Evolutionary conservation across 345 rosid genomes (phyloP).

Genomic region (Streptanthus diversifolius): DNA sequence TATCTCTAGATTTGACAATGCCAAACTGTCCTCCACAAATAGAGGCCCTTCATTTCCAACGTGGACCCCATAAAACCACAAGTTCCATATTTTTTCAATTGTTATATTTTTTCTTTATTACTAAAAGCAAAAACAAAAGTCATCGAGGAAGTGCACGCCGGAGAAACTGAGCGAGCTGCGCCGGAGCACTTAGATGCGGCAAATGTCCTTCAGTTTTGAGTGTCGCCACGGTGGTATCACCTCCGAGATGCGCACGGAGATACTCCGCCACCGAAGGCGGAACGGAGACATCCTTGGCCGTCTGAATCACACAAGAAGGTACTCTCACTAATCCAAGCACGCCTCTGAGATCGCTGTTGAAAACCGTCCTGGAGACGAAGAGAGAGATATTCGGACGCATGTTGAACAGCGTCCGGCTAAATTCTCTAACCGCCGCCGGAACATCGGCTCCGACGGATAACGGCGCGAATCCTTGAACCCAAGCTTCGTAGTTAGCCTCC

Average conservation of each 20-base stretch:
- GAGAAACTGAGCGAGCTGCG: constrained; percentile 52
- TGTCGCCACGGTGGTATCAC: constrained; percentile 57
- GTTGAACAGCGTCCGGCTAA: constrained; percentile 79
- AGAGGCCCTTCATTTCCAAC: constrained; percentile 38
- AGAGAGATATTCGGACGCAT: constrained; percentile 87
- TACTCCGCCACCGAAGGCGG: constrained; percentile 73
- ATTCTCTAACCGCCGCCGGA: constrained; percentile 73
- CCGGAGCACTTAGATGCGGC: constrained; percentile 82
- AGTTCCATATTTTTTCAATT: constrained; percentile 20
- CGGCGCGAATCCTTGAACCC: constrained; percentile 77
- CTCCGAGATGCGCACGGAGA: constrained; percentile 58
- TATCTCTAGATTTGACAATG: constrained; percentile 37
- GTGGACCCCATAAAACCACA: constrained; percentile 33
- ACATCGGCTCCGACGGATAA: constrained; percentile 78
- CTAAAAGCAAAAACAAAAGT: neutral
- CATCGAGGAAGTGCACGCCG: constrained; percentile 64
- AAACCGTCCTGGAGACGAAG: constrained; percentile 57
- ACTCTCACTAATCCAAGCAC: constrained; percentile 61
- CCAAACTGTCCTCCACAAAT: constrained; percentile 29
- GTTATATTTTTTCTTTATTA: neutral
- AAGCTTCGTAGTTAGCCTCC: constrained; percentile 76
- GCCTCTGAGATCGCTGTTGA: constrained; percentile 63
- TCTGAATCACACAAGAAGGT: constrained; percentile 68
- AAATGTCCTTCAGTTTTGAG: constrained; percentile 76
- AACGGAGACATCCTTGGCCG: constrained; percentile 56